Base-by-base conservation (phyloP, 345 rosid genomes). In the Bruguiera parviflora region DNA sequence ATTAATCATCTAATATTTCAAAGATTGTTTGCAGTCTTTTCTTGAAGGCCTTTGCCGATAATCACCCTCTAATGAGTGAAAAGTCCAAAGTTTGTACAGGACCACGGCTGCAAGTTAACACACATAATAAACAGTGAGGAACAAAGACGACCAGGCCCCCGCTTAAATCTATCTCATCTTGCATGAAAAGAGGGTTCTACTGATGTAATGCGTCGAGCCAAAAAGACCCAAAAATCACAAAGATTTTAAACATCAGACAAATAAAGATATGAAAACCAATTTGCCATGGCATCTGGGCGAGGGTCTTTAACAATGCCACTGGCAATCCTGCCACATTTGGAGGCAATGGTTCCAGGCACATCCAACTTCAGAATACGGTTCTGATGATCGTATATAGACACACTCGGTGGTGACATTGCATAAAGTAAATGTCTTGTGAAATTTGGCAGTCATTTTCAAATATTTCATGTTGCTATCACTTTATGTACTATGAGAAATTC, bases 51-150 rank as follows among this genome's bases (percentile, higher is more conserved):
- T 2, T 13, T 13, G 18, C 13, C 19, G 49, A 43, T 43, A 3
- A 11, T 13, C 2, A 43, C 16, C 18, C 13, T 43, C 5, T 43
- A 43, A 11, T 13, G 49, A 19, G 49, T 43, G 18, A 43, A 43
- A 43, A 43, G 3, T 43, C 19, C 49, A 43, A 11, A 11, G 18
- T 18, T 43, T 43, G 18, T 43, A 43, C 4, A 0, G 58, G 58
- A 8, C 22, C 49, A 60, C 32, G 21, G 4, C 3, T 47, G 16
- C 39, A 29, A 21, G 58, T 25, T 46, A 49, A 60, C 15, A 22
- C 16, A 21, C 37, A 68, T 43, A 18, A 67, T 28, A 68, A 47
- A 59, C 32, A 49, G 64, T 31, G n/a, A n/a, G 53, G 32, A 33
- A 31, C 24, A 32, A 31, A 31, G 33, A 69, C n/a, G 33, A n/a